A percentile compares a stretch with the other conserved stretches of the same genome.
phyloP scores from a whole-genome alignment of 495 filamentous ascomycete genomes.

The Symbiotaphrina buchneri region DNA sequence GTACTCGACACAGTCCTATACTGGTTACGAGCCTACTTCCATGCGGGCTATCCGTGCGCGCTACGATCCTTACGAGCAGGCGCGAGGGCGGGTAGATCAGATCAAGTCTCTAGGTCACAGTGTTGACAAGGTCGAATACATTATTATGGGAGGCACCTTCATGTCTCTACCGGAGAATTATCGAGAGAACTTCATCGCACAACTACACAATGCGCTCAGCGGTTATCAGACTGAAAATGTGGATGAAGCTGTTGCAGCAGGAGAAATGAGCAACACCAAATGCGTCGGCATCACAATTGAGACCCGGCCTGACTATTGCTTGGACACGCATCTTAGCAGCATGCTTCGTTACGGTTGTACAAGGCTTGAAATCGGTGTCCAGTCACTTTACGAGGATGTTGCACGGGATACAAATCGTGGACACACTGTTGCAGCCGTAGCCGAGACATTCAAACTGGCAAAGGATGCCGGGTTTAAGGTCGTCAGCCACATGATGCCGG shows the following conservation, averaged over 20 bases:
- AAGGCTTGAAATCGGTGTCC: conserved; percentile 80
- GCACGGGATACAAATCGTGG: conserved; percentile 92
- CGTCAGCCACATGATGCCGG: conserved; percentile 98
- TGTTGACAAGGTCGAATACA: conserved; percentile 98
- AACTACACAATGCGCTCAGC: conserved; percentile 86
- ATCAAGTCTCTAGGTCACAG: conserved; percentile 86
- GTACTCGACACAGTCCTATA: conserved; percentile 96
- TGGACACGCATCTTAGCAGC: conserved; percentile 71
- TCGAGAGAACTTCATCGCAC: conserved; percentile 77
- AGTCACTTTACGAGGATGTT: conserved; percentile 96
- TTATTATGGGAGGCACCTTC: conserved; percentile 98
- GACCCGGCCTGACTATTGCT: conserved; percentile 87
- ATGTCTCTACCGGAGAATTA: conserved; percentile 87
- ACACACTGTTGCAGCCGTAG: conserved; percentile 85
- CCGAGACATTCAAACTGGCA: conserved; percentile 80
- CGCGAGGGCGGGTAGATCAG: conserved; percentile 85
- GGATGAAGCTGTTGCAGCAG: conserved; percentile 80
- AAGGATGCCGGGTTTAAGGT: conserved; percentile 99
- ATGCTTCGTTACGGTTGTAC: conserved; percentile 98
- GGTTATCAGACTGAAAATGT: conserved; percentile 82
- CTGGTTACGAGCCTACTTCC: conserved; percentile 91
- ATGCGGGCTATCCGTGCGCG: conserved; percentile 96
- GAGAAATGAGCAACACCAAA: conserved; percentile 85
- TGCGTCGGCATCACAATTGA: conserved; percentile 98
- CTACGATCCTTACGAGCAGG: conserved; percentile 97